Percentiles rank a stretch among this genome's conserved stretches.
Conservation (phyloP, 1,284 basidiomycete species). For the Calocybe gambosa region DNA sequence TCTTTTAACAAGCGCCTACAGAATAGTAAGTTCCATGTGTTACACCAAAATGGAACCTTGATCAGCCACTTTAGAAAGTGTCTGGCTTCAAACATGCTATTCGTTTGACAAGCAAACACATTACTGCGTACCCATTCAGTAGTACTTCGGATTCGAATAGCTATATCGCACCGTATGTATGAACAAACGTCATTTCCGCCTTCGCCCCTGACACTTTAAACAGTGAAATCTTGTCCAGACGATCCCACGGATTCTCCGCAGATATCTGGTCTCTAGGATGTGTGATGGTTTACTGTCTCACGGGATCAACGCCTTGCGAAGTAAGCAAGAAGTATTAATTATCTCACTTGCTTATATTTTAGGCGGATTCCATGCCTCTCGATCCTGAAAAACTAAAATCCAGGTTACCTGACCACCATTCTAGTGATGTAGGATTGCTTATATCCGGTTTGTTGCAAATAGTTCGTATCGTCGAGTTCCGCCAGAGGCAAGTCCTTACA, state of each 20-base stretch:
- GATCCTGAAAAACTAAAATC: neutral
- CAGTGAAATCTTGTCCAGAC: conserved; percentile 28
- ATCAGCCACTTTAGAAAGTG: conserved; percentile 30
- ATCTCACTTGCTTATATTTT: neutral
- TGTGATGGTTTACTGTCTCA: conserved; percentile 24
- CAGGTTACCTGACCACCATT: conserved; percentile 16
- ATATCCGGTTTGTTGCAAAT: conserved; percentile 21
- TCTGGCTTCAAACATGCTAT: conserved; percentile 29
- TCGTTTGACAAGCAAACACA: conserved; percentile 18
- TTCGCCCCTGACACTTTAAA: neutral
- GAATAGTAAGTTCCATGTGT: conserved; percentile 24
- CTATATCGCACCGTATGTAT: conserved; percentile 31
- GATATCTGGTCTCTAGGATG: conserved; percentile 40
- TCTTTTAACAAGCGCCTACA: conserved; percentile 27
- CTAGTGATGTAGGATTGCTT: conserved; percentile 19
- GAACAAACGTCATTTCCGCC: neutral
- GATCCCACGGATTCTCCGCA: conserved; percentile 23
- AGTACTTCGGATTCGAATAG: conserved; percentile 12
- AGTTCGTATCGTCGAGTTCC: conserved; percentile 14
- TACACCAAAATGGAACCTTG: neutral
- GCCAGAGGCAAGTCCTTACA: neutral
- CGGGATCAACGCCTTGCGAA: conserved; percentile 23
- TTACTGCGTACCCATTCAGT: conserved; percentile 12
- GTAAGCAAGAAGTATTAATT: conserved; percentile 9
- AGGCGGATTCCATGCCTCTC: neutral